Conservation (phyloP, 2,329 filamentous ascomycete species). For the Ascocoryne sarcoides region DNA sequence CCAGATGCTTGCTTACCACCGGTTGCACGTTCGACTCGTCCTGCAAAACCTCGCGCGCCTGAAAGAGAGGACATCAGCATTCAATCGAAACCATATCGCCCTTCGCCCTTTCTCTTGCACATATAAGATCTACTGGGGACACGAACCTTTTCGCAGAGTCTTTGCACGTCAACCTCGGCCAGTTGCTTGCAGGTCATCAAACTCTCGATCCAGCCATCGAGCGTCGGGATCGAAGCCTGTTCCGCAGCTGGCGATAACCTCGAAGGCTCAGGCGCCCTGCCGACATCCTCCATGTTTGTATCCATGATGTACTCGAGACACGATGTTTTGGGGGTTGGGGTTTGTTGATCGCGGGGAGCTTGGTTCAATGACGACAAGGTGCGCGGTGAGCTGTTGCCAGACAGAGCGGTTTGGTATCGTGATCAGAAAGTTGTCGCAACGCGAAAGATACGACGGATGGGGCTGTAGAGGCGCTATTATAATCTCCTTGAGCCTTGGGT, state of each 20-base stretch:
- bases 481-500: conserved; percentile 15
- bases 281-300: conserved; percentile 98
- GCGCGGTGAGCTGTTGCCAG: conserved; percentile 12
- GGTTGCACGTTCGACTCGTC: conserved; percentile 98
- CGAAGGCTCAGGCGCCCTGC: conserved; percentile 70
- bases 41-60: conserved; percentile 94
- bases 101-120: conserved; percentile 4
- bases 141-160: conserved; percentile 92
- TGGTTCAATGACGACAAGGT: conserved; percentile 20
- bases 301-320: conserved; percentile 53
- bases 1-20: conserved; percentile 60
- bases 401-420: conserved; percentile 9
- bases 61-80: conserved; percentile 16
- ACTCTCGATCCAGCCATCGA: conserved; percentile 98
- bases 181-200: conserved; percentile 99
- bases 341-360: conserved; percentile 21
- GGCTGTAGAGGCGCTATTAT: conserved; percentile 8
- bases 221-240: conserved; percentile 80
- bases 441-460: conserved; percentile 1
- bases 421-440: conserved; percentile 7
- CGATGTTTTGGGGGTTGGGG: conserved; percentile 6
- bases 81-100: conserved; percentile 1
- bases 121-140: conserved; percentile 16
- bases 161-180: conserved; percentile 86
- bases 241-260: conserved; percentile 70